Percentiles rank a stretch among this genome's conserved stretches.
Conservation (phyloP, 306 rosid species). For the Vigna mungo region DNA sequence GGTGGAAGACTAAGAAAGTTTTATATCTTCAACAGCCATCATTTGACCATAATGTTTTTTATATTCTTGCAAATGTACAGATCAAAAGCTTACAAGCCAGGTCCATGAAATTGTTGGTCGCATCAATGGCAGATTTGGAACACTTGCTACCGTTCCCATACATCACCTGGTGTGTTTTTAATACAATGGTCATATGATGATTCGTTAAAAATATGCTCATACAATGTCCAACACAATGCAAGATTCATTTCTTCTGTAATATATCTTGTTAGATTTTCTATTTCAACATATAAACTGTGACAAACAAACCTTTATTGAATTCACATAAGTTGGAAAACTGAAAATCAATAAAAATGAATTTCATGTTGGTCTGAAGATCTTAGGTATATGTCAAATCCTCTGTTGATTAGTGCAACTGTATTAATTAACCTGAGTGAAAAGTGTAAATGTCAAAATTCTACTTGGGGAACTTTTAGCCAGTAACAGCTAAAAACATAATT, state of each 20-base stretch:
- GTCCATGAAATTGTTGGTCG: slow-evolving; percentile 98
- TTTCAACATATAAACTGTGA: neutral
- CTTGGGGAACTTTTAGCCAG: neutral
- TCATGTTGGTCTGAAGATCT: slow-evolving; percentile 9
- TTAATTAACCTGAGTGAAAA: too few species aligned
- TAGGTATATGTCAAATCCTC: neutral
- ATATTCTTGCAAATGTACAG: slow-evolving; percentile 60
- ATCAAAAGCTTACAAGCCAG: slow-evolving; percentile 93
- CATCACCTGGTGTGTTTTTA: slow-evolving; percentile 78
- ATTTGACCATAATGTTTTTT: slow-evolving; percentile 8
- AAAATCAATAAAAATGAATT: neutral
- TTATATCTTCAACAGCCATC: slow-evolving; percentile 21
- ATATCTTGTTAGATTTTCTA: slow-evolving; percentile 16
- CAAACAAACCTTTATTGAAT: slow-evolving; percentile 2
- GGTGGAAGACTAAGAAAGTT: neutral
- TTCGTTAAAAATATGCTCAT: slow-evolving; percentile 29
- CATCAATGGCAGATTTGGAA: slow-evolving; percentile 89
- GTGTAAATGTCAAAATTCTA: neutral
- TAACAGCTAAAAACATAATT: neutral
- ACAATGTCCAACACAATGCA: neutral
- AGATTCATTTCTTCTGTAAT: slow-evolving; percentile 23
- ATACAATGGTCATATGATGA: slow-evolving; percentile 25
- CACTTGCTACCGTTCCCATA: slow-evolving; percentile 82
- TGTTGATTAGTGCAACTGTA: neutral
- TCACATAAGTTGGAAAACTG: neutral